Base-by-base conservation (phyloP, 75 land plant genomes). In the Picea glauca region DNA sequence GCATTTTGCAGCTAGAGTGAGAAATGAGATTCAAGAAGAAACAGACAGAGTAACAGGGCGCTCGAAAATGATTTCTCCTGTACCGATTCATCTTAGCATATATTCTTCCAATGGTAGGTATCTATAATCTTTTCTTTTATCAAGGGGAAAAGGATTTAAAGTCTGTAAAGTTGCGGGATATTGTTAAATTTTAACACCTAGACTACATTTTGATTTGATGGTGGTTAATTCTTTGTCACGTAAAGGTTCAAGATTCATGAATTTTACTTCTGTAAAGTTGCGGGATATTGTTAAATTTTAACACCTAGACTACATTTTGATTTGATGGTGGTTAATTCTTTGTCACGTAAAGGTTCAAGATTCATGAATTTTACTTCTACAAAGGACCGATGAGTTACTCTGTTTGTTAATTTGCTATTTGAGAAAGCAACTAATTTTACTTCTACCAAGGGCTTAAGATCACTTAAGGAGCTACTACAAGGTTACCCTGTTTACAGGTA, bases 21-120 rank as follows among this genome's bases (percentile, higher is more conserved):
- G 96, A 65, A 83, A 81, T 20, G 96, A 93, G 83, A 93, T 93
- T 81, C 83, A 83, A 68, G 94, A 93, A 81, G 96, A 93, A 77
- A 93, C 94, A 56, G 96, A 93, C 63, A 86, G 94, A 83, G 63
- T 93, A 1, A 93, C 94, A 7, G 96, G 96, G 75, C 89, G 83
- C 46, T 65, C 83, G 33, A 93, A 93, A 77, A 84, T 81, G 76
- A 92, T 93, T 38, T 93, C 96, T 50, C 80, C 86, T 35, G 82
- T 92, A 57, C 96, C 96, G 13, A 93, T 93, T 70, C 94, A 93
- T 80, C 94, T 93, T 18, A 93, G 90, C 63, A 87, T 93, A 75
- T 93, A 91, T 77, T 93, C 96, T 64, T 91, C 94, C 4, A 89
- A 91, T 88, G 96, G 96, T 93, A n/a, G 26, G 81, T 67, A 62